These are phyloP conservation scores for Miscanthus lutarioriparius DNA, from an alignment of 176 grass and related monocot species.

Conservation along the genomic window DNA sequence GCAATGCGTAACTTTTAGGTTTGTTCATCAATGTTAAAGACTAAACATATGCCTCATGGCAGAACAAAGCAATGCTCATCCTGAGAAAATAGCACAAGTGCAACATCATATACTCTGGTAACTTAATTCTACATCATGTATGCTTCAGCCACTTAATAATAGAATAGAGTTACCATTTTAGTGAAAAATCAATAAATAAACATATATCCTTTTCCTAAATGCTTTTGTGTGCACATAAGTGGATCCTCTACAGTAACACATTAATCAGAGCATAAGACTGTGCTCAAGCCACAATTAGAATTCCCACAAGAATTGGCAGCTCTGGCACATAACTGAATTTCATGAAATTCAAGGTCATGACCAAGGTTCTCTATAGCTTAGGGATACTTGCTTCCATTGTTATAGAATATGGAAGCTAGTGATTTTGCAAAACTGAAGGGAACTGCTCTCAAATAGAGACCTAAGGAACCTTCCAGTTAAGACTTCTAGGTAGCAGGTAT, in stretches of 20 bases:
- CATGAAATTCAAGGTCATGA: background rate
- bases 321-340: background rate
- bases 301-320: background rate
- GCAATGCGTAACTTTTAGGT: conserved; percentile 1
- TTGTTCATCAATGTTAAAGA: conserved; percentile 18
- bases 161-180: background rate
- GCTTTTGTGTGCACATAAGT: background rate
- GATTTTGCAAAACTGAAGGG: background rate
- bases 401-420: background rate
- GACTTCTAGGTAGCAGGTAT: background rate
- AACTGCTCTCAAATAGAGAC: conserved; percentile 1
- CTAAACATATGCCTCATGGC: background rate
- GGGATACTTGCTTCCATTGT: background rate
- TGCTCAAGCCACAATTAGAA: background rate
- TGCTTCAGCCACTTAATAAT: background rate
- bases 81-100: background rate
- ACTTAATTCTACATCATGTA: background rate
- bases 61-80: background rate
- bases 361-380: background rate
- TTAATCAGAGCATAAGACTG: background rate
- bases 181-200: conserved; percentile 7
- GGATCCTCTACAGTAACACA: background rate
- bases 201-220: background rate
- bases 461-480: background rate
- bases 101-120: background rate